phyloP scores from a whole-genome alignment of 2,329 filamentous ascomycete genomes.

The Exophiala calicioides region DNA sequence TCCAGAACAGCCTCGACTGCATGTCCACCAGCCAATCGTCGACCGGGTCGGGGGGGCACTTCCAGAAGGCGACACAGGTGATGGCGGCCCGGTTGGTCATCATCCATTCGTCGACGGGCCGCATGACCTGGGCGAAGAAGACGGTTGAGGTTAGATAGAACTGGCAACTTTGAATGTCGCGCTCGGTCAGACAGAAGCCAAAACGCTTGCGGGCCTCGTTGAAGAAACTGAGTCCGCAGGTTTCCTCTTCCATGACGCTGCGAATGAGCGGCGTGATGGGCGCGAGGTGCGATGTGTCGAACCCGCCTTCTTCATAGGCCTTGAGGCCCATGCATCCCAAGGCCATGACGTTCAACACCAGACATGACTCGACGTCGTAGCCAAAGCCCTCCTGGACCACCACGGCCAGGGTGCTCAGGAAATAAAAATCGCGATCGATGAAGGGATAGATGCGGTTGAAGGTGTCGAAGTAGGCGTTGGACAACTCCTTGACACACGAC shows the following conservation, averaged over 20 bases:
- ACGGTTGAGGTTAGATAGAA: constrained; percentile 55
- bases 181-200: constrained; percentile 54
- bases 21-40: constrained; percentile 58
- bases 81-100: constrained; percentile 55
- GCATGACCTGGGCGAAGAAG: constrained; percentile 55
- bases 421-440: constrained; percentile 55
- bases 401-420: constrained; percentile 47
- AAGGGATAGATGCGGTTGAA: constrained; percentile 57
- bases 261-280: constrained; percentile 36
- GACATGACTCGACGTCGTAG: constrained; percentile 54
- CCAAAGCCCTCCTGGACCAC: constrained; percentile 32
- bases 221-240: constrained; percentile 54
- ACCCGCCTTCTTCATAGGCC: constrained; percentile 52
- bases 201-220: constrained; percentile 56
- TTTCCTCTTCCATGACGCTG: constrained; percentile 49
- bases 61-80: constrained; percentile 45
- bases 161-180: constrained; percentile 54
- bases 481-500: constrained; percentile 53
- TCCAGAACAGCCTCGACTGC: constrained; percentile 59
- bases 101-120: constrained; percentile 57
- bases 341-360: constrained; percentile 54
- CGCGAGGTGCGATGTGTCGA: constrained; percentile 37
- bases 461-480: constrained; percentile 56
- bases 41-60: constrained; percentile 43
- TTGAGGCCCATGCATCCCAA: constrained; percentile 54